Base-by-base conservation (phyloP, 1,139 yeast genomes). In the Yamadazyma songkhlaensis region DNA sequence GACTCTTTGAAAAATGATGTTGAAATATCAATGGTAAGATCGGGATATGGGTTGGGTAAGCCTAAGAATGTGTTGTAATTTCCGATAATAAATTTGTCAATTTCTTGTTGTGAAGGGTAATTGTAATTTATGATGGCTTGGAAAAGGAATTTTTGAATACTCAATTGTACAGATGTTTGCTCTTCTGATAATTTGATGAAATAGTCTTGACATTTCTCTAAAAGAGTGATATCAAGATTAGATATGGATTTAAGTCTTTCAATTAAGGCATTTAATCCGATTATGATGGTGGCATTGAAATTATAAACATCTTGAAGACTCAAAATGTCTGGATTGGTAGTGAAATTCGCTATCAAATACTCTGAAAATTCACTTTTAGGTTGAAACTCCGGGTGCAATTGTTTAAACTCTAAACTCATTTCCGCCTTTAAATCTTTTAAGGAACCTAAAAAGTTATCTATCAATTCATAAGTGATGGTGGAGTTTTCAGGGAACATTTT, bases 51-150 rank as follows among this genome's bases (percentile, higher is more conserved):
- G 6, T 55, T 51, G 25, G 38, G 38, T 39, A 66, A 68, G 2
- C 55, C 47, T 39, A 60, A 54, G 29, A 58, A 59, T 6, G 8
- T 15, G 15, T 6, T 11, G 41, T 50, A 57, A 25, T 53, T 54
- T 10, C 60, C 49, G 7, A 62, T 41, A 20, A 60, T 38, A 38
- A 52, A 64, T 45, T 60, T 57, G 39, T 64, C 72, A 25, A 53
- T 42, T 2, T 55, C 59, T 24, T 48, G 44, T 0, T 29, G 27
- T 1, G 34, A 38, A 7, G 37, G 39, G 14, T 32, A 38, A 6
- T 36, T 32, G 9, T 31, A 35, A 1, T 30, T 15, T 4, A 42
- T 29, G 2, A 63, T 41, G 3, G 58, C 34, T 17, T 44, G 43
- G 29, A 52, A 45, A 24, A 63, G 38, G 36, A 53, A 52, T 5